These are phyloP conservation scores for Saturnispora sekii DNA, from an alignment of 805 yeast species.

Conservation along the genomic window DNA sequence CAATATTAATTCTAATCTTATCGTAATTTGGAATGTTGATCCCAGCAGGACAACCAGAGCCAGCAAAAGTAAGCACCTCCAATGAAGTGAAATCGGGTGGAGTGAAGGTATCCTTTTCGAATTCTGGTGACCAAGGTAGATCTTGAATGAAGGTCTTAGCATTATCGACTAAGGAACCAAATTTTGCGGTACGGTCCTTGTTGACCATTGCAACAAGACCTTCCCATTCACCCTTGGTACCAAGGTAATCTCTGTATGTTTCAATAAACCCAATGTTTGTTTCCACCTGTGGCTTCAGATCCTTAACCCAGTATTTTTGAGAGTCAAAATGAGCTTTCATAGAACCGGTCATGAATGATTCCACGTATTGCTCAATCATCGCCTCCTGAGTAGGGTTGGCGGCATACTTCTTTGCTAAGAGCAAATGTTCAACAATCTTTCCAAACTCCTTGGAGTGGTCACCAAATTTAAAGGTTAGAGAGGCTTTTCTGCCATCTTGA, in stretches of 20 bases:
- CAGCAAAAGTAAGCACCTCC: slow-evolving; percentile 83
- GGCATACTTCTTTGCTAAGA: slow-evolving; percentile 47
- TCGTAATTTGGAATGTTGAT: slow-evolving; percentile 90
- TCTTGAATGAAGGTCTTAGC: slow-evolving; percentile 56
- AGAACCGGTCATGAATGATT: slow-evolving; percentile 71
- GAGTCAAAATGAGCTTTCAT: slow-evolving; percentile 79
- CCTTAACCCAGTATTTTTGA: slow-evolving; percentile 82
- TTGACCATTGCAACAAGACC: slow-evolving; percentile 86
- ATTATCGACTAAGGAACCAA: slow-evolving; percentile 53
- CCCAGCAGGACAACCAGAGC: slow-evolving; percentile 88
- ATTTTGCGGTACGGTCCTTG: slow-evolving; percentile 75
- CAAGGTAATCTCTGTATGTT: slow-evolving; percentile 87
- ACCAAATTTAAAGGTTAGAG: slow-evolving; percentile 56
- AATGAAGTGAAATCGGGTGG: slow-evolving; percentile 91
- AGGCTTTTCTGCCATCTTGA: slow-evolving; percentile 30
- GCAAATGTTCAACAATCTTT: slow-evolving; percentile 45
- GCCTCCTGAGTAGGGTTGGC: slow-evolving; percentile 65
- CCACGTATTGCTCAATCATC: slow-evolving; percentile 58
- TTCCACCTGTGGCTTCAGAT: slow-evolving; percentile 67
- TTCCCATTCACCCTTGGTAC: slow-evolving; percentile 92
- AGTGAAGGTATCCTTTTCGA: slow-evolving; percentile 76
- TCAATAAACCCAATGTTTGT: slow-evolving; percentile 87
- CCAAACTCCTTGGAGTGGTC: slow-evolving; percentile 64
- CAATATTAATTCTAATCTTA: slow-evolving; percentile 72
- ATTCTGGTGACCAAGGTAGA: slow-evolving; percentile 70